phyloP scores from a whole-genome alignment of 805 yeast genomes.

The Metschnikowia reukaufii region DNA sequence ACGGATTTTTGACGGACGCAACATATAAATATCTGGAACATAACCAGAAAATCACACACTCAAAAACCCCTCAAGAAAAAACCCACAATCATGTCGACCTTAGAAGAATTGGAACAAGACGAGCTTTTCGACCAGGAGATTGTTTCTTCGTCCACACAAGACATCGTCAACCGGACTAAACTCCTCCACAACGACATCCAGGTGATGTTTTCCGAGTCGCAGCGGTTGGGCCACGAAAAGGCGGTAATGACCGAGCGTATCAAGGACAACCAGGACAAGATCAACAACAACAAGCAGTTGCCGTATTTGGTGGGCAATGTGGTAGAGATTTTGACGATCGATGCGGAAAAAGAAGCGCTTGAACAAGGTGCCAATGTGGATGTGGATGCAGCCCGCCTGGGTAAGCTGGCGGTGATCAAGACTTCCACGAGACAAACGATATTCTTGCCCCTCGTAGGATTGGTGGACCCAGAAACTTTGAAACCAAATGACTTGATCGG shows the following conservation, averaged over 20 bases:
- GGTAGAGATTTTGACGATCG: conserved; percentile 88
- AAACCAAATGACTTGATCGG: conserved; percentile 98
- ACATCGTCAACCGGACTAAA: conserved; percentile 80
- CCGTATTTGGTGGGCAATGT: conserved; percentile 97
- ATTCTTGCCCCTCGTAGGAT: conserved; percentile 90
- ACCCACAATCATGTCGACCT: conserved; percentile 60
- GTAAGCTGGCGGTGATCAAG: conserved; percentile 97
- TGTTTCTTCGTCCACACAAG: conserved; percentile 71
- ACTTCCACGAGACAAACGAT: conserved; percentile 98
- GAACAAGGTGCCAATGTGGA: conserved; percentile 96
- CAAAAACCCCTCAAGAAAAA: background rate
- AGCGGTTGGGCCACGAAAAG: conserved; percentile 88
- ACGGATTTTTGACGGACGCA: too few relatives aligned
- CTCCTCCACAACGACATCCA: conserved; percentile 92
- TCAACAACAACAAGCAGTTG: conserved; percentile 89
- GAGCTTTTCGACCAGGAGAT: conserved; percentile 81
- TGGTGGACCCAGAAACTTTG: conserved; percentile 86
- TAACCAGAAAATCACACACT: background rate
- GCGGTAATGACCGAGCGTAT: conserved; percentile 89
- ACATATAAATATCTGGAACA: too few relatives aligned
- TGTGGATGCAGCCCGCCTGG: conserved; percentile 83
- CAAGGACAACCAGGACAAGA: conserved; percentile 94
- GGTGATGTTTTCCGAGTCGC: conserved; percentile 88
- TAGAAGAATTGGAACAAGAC: conserved; percentile 75
- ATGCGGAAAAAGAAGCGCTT: conserved; percentile 75